Percentiles rank a stretch among this genome's conserved stretches.
Evolutionary conservation across 2,329 filamentous ascomycete genomes (phyloP).

Genomic region (Cladophialophora carrionii): DNA sequence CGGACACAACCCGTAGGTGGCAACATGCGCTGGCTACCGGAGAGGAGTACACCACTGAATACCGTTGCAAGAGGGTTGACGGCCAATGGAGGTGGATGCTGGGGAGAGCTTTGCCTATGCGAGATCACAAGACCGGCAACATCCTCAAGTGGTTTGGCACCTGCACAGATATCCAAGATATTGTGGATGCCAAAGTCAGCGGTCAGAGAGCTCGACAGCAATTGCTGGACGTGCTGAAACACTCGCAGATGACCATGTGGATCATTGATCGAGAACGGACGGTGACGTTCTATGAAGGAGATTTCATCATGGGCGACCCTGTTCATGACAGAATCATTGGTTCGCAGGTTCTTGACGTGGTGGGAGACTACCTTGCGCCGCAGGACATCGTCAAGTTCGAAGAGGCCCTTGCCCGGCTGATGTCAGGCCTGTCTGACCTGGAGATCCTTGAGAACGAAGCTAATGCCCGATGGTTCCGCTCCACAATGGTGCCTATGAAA

Average conservation of each 20-base stretch:
- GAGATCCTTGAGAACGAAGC: constrained; percentile 67
- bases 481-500: constrained; percentile 69
- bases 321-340: constrained; percentile 29
- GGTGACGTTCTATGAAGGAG: constrained; percentile 71
- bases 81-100: constrained; percentile 81
- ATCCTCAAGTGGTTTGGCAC: constrained; percentile 82
- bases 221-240: constrained; percentile 71
- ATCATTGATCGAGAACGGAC: constrained; percentile 65
- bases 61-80: constrained; percentile 67
- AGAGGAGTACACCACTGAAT: constrained; percentile 70
- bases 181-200: constrained; percentile 68
- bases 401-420: constrained; percentile 63
- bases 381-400: constrained; percentile 40
- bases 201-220: constrained; percentile 71
- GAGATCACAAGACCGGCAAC: constrained; percentile 65
- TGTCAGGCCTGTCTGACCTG: constrained; percentile 63
- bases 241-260: constrained; percentile 76
- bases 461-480: constrained; percentile 69
- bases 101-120: constrained; percentile 69
- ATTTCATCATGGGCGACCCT: constrained; percentile 35
- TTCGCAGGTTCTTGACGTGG: constrained; percentile 43
- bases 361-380: constrained; percentile 6
- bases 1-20: constrained; percentile 62
- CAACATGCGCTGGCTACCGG: constrained; percentile 66
- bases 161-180: constrained; percentile 77